Base-by-base conservation (phyloP, 2,329 filamentous ascomycete genomes). In the Decorospora gaudefroyi region DNA sequence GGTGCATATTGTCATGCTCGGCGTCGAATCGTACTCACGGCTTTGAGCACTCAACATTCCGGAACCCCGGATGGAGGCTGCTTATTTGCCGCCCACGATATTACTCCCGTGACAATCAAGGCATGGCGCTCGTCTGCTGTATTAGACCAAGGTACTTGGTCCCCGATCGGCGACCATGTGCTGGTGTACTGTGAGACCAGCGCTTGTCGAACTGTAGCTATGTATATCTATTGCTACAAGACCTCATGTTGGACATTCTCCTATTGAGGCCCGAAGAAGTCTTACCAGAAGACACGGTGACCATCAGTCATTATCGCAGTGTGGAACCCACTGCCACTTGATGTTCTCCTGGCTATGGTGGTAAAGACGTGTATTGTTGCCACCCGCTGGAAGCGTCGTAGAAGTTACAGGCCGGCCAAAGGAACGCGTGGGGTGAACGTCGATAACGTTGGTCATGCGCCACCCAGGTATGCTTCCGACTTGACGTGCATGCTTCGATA, bases 1-100 rank as follows among this genome's bases (percentile, higher is more conserved):
- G n/a, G 27, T 27, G 33, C 45, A 59, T 28, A 51, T 42, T 52
- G 46, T 49, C 46, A 47, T 23, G 33, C 40, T 43, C 40, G 16
- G 34, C 34, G 40, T 40, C 51, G 32, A 51, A 56, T 53, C 42
- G 35, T 25, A 26, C 21, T 30, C 9, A 13, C 13, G 22, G 19
- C 32, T 16, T n/a, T 40, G 16, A 11, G 10, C 36, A 30, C 35
- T 36, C 27, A 31, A 25, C 23, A 42, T 45, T 30, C 32, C 32
- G 35, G 44, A 33, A 29, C 25, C 41, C 48, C 46, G 51, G 53
- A 47, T 51, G 49, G 11, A 43, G 26, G 36, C 33, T 41, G 17
- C 33, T 35, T 7, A 50, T 44, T 47, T 50, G 50, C 38, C 36
- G 38, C 31, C 22, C 21, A 21, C 21, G 12, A 58, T 52, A 54